Base-by-base conservation (phyloP, 2,329 filamentous ascomycete species). In the Fusarium staphyleae region DNA sequence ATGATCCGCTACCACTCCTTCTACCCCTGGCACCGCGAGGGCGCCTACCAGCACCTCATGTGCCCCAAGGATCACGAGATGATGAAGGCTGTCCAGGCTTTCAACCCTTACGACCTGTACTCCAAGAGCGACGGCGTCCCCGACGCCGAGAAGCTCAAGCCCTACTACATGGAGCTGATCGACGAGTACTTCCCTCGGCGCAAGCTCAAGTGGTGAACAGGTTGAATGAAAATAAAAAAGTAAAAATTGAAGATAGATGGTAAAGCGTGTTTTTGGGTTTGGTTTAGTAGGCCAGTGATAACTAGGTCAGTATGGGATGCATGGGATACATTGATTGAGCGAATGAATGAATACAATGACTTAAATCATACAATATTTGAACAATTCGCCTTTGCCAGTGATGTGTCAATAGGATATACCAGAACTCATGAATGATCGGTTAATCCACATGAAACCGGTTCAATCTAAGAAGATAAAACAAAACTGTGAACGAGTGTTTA, bases 1-100 rank as follows among this genome's bases (percentile, higher is more conserved):
- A 96, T 96, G 90, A 95, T 96, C 72, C 81, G 92, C 49, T 96
- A 96, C 76, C 92, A 96, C 77, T 91, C 87, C 5, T 96, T 96
- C 77, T 96, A 96, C 75, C 88, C 92, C 13, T 96, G 91, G 92
- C 92, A 96, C 76, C 85, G 81, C 56, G 87, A 88, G 72, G 88
- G 87, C 48, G 91, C 90, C 6, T 96, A 96, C 76, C 74, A 75
- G 55, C 85, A 91, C 74, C 83, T 96, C 73, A 96, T 96, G 91
- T 83, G 88, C 71, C 86, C 88, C 55, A 88, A 92, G 70, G 92
- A 96, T 66, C 77, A 87, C 72, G 81, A 82, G 66, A 92, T 96
- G 87, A 77, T 96, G 65, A 84, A 85, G 69, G 91, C 91, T 8
- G 91, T 96, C 42, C 83, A 85, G 73, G 90, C 89, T 0, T 96